Evolutionary conservation across 2,329 filamentous ascomycete species (phyloP).

Genomic region (Parastagonospora avenae): DNA sequence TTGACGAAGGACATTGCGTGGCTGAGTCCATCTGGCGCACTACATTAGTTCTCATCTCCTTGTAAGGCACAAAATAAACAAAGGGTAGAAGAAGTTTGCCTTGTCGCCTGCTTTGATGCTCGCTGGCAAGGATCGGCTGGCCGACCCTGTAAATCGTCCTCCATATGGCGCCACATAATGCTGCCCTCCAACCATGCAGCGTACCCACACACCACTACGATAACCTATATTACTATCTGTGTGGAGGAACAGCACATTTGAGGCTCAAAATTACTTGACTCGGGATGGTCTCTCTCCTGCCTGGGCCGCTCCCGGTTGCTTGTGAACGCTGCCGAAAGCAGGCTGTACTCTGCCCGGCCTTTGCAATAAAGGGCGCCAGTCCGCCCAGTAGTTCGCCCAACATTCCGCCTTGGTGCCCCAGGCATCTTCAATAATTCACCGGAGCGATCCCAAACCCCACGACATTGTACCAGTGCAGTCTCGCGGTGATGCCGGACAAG

Average conservation of each 20-base stretch:
- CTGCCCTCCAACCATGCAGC: background rate
- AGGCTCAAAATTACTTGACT: background rate
- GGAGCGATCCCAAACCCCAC: too few species aligned
- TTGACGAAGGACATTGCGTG: too few species aligned
- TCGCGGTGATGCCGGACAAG: background rate
- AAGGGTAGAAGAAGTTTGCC: too few species aligned
- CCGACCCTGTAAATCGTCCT: background rate
- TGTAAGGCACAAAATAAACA: too few species aligned
- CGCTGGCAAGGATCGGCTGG: too few species aligned
- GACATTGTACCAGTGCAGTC: background rate
- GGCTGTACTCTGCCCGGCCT: background rate
- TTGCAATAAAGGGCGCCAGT: background rate
- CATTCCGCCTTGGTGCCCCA: background rate
- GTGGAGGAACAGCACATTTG: background rate
- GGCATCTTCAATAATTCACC: too few species aligned
- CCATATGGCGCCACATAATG: background rate
- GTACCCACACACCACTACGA: background rate
- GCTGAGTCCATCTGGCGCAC: too few species aligned
- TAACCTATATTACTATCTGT: background rate
- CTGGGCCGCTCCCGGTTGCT: background rate
- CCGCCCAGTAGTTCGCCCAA: background rate
- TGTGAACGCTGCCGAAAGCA: background rate
- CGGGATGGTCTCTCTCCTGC: background rate
- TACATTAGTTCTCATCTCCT: too few species aligned
- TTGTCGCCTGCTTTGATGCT: too few species aligned